Percentiles rank a stretch among this genome's conserved stretches.
Conservation (phyloP, 148 eudicot genomes). For the Polygonum aviculare region DNA sequence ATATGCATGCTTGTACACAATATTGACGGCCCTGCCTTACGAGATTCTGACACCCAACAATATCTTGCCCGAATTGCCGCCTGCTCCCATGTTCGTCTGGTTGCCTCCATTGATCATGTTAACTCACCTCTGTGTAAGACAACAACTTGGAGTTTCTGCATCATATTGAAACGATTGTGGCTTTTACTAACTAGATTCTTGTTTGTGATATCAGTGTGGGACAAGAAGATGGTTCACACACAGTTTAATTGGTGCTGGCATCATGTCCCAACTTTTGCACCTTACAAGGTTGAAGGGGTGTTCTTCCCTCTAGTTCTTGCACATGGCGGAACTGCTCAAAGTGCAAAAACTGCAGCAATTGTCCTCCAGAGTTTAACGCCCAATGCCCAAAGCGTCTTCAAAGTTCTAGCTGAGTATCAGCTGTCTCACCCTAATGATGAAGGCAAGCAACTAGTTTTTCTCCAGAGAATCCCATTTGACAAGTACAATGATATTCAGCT, state of each 20-base stretch:
- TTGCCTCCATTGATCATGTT: slow-evolving; percentile 91
- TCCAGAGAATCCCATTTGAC: neutral
- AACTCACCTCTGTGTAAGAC: slow-evolving; percentile 81
- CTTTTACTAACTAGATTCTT: neutral
- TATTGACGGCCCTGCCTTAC: slow-evolving; percentile 91
- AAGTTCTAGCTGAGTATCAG: slow-evolving; percentile 86
- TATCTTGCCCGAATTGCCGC: slow-evolving; percentile 74
- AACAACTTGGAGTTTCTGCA: neutral
- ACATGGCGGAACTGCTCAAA: slow-evolving; percentile 61
- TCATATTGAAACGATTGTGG: neutral
- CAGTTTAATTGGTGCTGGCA: slow-evolving; percentile 90
- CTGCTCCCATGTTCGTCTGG: slow-evolving; percentile 63
- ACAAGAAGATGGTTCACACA: slow-evolving; percentile 92
- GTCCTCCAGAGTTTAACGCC: slow-evolving; percentile 93
- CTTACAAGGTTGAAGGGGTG: slow-evolving; percentile 69
- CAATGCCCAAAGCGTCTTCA: slow-evolving; percentile 94
- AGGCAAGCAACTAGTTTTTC: slow-evolving; percentile 29
- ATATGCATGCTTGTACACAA: slow-evolving; percentile 73
- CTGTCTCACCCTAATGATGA: slow-evolving; percentile 75
- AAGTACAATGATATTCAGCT: neutral
- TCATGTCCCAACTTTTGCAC: slow-evolving; percentile 93
- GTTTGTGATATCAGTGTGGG: slow-evolving; percentile 53
- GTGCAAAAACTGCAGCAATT: slow-evolving; percentile 77
- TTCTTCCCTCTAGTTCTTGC: slow-evolving; percentile 76
- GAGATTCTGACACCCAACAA: slow-evolving; percentile 78